Percentiles rank a stretch among this genome's conserved stretches.
phyloP scores from a whole-genome alignment of 208 protist species.

The Tritrichomonas foetus region DNA sequence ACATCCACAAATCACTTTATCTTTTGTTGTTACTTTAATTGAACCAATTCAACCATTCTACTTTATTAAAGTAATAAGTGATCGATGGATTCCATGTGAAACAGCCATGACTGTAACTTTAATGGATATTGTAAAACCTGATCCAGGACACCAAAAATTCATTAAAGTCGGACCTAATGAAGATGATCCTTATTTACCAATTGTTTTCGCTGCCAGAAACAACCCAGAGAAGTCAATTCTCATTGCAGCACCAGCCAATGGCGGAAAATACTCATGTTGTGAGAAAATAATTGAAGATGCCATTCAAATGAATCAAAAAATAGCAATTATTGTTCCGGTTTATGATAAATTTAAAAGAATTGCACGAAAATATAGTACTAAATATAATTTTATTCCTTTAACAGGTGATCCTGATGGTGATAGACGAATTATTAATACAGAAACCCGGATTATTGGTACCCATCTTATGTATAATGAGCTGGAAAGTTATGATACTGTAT shows the following conservation, averaged over 20 bases:
- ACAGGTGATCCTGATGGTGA: background rate
- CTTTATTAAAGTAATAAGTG: conserved; percentile 70
- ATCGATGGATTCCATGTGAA: conserved; percentile 62
- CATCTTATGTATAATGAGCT: background rate
- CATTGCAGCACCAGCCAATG: background rate
- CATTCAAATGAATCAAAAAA: background rate
- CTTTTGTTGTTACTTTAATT: conserved; percentile 78
- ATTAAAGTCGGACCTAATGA: background rate
- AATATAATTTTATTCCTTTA: background rate
- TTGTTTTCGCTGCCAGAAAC: background rate
- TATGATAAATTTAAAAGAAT: background rate
- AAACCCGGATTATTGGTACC: background rate
- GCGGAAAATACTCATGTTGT: no score
- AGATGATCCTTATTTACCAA: background rate
- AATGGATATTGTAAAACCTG: background rate
- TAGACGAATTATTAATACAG: background rate
- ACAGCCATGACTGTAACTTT: background rate
- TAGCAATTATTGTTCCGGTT: background rate
- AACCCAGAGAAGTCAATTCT: background rate
- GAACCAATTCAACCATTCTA: conserved; percentile 79
- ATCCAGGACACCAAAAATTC: background rate
- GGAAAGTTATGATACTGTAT: background rate
- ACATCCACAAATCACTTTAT: conserved; percentile 64
- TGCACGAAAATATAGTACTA: no score
- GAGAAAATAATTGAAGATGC: background rate